Evolutionary conservation across 225 moss, liverwort and hornwort genomes (phyloP).

Genomic region (Straminergon stramineum): DNA sequence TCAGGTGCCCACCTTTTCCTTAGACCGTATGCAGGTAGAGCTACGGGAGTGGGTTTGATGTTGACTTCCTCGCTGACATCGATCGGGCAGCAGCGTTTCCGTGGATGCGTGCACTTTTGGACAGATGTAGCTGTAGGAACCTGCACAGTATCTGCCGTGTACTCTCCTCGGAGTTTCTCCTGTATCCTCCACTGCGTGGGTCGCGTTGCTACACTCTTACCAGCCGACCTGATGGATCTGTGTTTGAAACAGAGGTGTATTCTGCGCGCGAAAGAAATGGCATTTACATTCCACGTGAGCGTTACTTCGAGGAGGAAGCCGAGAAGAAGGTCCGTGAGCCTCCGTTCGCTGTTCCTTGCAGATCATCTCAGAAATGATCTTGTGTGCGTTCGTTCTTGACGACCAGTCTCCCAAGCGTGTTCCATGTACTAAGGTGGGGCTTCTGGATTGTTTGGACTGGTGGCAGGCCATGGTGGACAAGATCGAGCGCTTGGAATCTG

Average conservation of each 20-base stretch:
- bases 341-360: neutral
- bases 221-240: neutral
- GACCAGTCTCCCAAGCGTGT: neutral
- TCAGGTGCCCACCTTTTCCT: constrained; percentile 32
- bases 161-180: neutral
- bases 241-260: constrained; percentile 57
- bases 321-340: constrained; percentile 59
- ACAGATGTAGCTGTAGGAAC: neutral
- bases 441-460: neutral
- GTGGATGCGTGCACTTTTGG: neutral
- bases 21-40: neutral
- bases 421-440: neutral
- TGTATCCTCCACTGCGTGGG: too few relatives aligned
- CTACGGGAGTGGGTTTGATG: neutral
- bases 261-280: constrained; percentile 95
- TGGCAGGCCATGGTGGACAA: constrained; percentile 71
- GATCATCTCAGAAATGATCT: neutral
- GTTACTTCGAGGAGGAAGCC: constrained; percentile 93
- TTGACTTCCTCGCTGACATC: neutral
- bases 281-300: constrained; percentile 88
- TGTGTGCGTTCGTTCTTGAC: neutral
- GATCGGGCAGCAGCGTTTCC: neutral
- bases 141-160: neutral
- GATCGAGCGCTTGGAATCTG: constrained; percentile 70
- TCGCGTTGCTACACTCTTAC: neutral